Base-by-base conservation (phyloP, 306 rosid genomes). In the Pterocarpus santalinus region DNA sequence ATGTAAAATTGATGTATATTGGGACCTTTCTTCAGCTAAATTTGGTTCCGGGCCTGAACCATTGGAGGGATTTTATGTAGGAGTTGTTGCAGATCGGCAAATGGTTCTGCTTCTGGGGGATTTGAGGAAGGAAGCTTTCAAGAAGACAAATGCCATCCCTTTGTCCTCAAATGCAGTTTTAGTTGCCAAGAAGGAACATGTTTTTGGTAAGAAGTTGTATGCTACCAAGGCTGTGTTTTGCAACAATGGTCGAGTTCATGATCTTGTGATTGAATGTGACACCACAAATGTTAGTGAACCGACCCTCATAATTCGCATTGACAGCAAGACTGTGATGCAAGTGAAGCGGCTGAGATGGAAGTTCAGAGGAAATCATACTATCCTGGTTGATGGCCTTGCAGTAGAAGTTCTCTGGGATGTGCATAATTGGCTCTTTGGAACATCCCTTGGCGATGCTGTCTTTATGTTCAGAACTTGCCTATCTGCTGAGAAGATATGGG, bases 401-500 rank as follows among this genome's bases (percentile, higher is more conserved):
- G 91, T 95, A 14, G 99, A 95, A 83, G 90, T 95, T 70, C 90
- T 90, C 79, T 95, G 99, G 99, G 99, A 95, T 84, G 98, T 90
- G 22, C 94, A 95, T 87, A 92, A 72, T 87, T 95, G 99, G 99
- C 97, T 95, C 78, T 95, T 93, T 34, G 83, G 92, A 55, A 16
- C 94, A 65, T 85, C 97, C 47, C 83, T 88, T 22, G 93, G 93
- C 63, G 87, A 78, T 79, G 98, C 99, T 60, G 97, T 95, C 78
- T 95, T 95, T 77, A 88, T 95, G 98, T 95, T 95, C 92, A 90
- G 89, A 82, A 92, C 97, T 75, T 82, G 94, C 79, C 80, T 80
- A 49, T 86, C 97, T 0, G 79, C 87, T 2, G 97, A 95, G 62
- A 95, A 92, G 88, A 64, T 90, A 83, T 88, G 93, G 93, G 64